Percentiles rank a stretch among this genome's conserved stretches.
These are phyloP conservation scores for Leccinum fibrillosum DNA, from an alignment of 768 basidiomycete genomes.

Conservation along the genomic window DNA sequence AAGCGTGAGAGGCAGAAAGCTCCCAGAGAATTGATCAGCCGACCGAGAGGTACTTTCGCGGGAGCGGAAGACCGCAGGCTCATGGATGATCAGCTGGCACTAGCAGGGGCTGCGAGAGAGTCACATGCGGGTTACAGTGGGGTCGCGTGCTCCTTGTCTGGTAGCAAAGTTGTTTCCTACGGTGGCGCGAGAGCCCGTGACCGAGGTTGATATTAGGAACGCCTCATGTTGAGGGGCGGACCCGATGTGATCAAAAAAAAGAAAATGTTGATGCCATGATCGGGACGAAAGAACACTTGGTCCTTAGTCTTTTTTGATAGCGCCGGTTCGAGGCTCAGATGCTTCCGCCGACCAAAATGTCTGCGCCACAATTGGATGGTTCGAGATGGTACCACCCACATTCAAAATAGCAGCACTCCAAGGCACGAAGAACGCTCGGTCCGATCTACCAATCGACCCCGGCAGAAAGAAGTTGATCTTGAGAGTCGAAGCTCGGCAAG, in stretches of 20 bases:
- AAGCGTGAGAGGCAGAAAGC: too few species aligned
- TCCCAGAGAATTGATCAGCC: not conserved
- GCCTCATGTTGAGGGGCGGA: not conserved
- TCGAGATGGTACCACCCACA: not conserved
- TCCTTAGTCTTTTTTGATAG: not conserved
- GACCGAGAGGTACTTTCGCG: not conserved
- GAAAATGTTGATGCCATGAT: not conserved
- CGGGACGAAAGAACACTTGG: not conserved
- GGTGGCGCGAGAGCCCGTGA: not conserved
- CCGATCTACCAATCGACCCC: too few species aligned
- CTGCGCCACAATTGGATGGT: too few species aligned
- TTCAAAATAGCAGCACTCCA: not conserved
- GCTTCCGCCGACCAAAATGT: too few species aligned
- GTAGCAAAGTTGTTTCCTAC: not conserved
- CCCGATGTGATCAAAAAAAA: not conserved
- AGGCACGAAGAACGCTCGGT: too few species aligned
- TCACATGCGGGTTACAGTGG: not conserved
- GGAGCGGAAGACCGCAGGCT: not conserved
- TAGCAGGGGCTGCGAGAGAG: not conserved
- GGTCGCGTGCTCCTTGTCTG: not conserved
- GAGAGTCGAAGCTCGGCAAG: too few species aligned
- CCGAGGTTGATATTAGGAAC: not conserved
- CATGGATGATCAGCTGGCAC: too few species aligned
- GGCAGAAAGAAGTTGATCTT: not conserved
- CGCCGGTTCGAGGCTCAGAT: too few species aligned